Base-by-base conservation (phyloP, 129 eudicot genomes). In the Pseudognaphalium luteoalbum region DNA sequence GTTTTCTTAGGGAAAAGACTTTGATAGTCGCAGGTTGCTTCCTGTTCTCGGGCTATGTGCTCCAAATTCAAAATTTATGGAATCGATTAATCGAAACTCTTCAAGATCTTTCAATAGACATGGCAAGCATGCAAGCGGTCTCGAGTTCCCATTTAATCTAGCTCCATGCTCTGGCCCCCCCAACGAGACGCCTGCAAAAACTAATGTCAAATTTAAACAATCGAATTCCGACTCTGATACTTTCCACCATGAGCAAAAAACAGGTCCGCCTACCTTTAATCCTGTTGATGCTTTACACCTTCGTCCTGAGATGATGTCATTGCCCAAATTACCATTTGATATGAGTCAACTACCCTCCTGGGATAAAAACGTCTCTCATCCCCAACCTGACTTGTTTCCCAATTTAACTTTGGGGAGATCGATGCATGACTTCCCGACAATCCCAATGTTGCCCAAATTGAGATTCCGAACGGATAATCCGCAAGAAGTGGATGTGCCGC, bases 31-130 rank as follows among this genome's bases (percentile, higher is more conserved):
- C 66, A 78, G 78, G 61, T 73, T 88, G 81, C 78, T 70, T 68
- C 87, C 94, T 6, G 94, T 94, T 73, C 84, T 94, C 0, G 99
- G 97, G 66, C 86, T 91, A 28, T 94, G 93, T 85, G 99, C 99
- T 35, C 99, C 99, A 16, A 94, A 94, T 79, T 90, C 98, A 25
- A 81, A 71, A 60, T 82, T 80, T 58, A 72, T 82, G 78, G 96
- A 87, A 78, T 71, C 77, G 8, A 56, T 75, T 22, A 84, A 87
- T 71, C 80, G 88, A 39, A 90, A 81, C 66, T 10, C 68, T 58
- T 78, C 88, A 39, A 82, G 85, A 74, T 80, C 92, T 47, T 66
- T 67, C 37, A 73, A 61, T 47, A 86, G 86, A 72, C 88, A 87
- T 20, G 79, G 51, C 11, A 85, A 79, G 66, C 88, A 80, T 32